Evolutionary conservation across 2,329 filamentous ascomycete species (phyloP).

Genomic region (Talaromyces amestolkiae): DNA sequence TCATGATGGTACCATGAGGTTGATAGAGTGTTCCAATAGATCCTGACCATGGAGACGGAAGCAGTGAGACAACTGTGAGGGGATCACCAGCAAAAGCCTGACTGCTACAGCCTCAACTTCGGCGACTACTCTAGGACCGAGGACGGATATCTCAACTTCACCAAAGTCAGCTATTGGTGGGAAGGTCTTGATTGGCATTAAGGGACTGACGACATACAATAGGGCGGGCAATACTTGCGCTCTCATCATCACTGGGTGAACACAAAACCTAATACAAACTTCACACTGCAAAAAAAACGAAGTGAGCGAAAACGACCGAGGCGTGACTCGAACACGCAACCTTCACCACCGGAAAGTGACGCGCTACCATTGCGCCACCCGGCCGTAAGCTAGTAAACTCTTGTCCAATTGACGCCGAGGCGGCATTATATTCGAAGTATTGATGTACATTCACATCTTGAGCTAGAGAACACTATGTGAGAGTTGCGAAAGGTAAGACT

Average conservation of each 20-base stretch:
- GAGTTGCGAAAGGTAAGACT: background rate
- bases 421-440: background rate
- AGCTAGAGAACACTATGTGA: background rate
- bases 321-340: slow-evolving; percentile 20
- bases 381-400: background rate
- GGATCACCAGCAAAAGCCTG: background rate
- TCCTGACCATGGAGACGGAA: background rate
- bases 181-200: no score
- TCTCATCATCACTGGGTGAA: no score
- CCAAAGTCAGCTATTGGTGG: no score
- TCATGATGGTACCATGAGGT: no score
- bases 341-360: slow-evolving; percentile 18
- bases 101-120: background rate
- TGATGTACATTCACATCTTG: background rate
- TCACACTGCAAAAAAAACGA: background rate
- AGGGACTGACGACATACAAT: no score
- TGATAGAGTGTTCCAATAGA: no score
- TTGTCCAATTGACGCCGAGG: background rate
- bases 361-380: background rate
- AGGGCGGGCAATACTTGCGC: background rate
- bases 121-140: background rate
- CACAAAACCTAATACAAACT: no score
- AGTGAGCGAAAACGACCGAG: slow-evolving; percentile 3
- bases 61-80: background rate
- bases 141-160: background rate